Base-by-base conservation (phyloP, 2,329 filamentous ascomycete species). In the Trichophyton schoenleinii region DNA sequence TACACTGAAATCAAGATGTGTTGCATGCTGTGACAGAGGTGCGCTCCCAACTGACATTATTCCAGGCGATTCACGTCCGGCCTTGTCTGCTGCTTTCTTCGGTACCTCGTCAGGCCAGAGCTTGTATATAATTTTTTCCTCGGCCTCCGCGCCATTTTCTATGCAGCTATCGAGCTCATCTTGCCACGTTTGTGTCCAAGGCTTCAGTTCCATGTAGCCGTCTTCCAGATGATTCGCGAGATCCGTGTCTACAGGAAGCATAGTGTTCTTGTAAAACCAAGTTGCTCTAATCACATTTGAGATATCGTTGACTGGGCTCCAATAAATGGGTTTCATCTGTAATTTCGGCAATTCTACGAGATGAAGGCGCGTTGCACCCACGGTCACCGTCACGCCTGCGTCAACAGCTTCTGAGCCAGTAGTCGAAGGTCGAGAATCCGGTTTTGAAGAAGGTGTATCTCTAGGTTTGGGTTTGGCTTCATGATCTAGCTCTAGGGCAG, bases 261-360 rank as follows among this genome's bases (percentile, higher is more conserved):
- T 96, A 0, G 88, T 92, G 70, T 96, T 91, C 76, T 87, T 88
- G 74, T 97, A 97, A 72, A 99, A 99, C 94, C 94, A 99, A 0
- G 92, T 97, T 0, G 88, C 91, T 66, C 94, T 82, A 62, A 87
- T 81, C 1, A 97, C 91, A 41, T 85, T 80, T 5, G 89, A 87
- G 36, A 95, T 83, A 69, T 97, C 94, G 68, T 95, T 91, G 36
- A 97, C 82, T 6, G 94, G 92, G 18, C 87, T 91, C 94, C 94
- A 99, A 71, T 99, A 99, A 63, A 97, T 96, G 0, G 94, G 94
- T 72, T 91, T 89, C 91, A 99, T 95, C 69, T 75, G 78, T 62
- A 95, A 76, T 60, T 82, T 82, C 22, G 92, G 91, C 67, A 97
- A 79, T 62, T 88, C 85, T 1, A 97, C 92, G 68, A 91, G 83